Conservation (phyloP, 805 yeast genomes). For the Sugiyamaella mastotermitis region DNA sequence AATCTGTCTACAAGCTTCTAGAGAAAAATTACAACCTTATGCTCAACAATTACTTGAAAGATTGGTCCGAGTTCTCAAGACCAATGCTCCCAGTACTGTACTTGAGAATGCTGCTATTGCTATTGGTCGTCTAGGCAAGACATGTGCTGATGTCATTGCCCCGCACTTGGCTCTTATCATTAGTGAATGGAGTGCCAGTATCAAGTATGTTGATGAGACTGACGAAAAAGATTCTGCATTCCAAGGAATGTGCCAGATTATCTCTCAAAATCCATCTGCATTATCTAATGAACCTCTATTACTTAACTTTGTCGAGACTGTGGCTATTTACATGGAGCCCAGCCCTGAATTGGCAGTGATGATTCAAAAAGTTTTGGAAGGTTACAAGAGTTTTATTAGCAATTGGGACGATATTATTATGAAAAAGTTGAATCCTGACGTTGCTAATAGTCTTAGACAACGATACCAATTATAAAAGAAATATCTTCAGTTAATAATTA, state of each 20-base stretch:
- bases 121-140: slow-evolving; percentile 75
- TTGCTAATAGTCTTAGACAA: slow-evolving; percentile 15
- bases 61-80: slow-evolving; percentile 56
- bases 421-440: slow-evolving; percentile 19
- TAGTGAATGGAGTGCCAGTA: slow-evolving; percentile 63
- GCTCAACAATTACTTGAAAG: slow-evolving; percentile 48
- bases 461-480: slow-evolving; percentile 16
- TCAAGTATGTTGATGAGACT: slow-evolving; percentile 64
- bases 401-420: slow-evolving; percentile 24
- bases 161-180: slow-evolving; percentile 54
- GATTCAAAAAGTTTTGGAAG: slow-evolving; percentile 22
- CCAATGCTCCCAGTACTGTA: slow-evolving; percentile 44
- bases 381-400: slow-evolving; percentile 23
- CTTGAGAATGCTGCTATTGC: slow-evolving; percentile 86
- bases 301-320: slow-evolving; percentile 50
- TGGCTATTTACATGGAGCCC: slow-evolving; percentile 33
- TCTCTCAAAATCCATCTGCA: slow-evolving; percentile 62
- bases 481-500: no score
- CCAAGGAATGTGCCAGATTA: slow-evolving; percentile 70
- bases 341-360: slow-evolving; percentile 19
- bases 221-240: slow-evolving; percentile 87
- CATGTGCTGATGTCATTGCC: slow-evolving; percentile 52
- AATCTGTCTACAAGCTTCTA: slow-evolving; percentile 54
- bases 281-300: slow-evolving; percentile 45
- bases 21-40: slow-evolving; percentile 40